A percentile compares a stretch with the other conserved stretches of the same genome.
phyloP scores from a whole-genome alignment of 768 basidiomycete species.

The Rhizopogon vesiculosus region DNA sequence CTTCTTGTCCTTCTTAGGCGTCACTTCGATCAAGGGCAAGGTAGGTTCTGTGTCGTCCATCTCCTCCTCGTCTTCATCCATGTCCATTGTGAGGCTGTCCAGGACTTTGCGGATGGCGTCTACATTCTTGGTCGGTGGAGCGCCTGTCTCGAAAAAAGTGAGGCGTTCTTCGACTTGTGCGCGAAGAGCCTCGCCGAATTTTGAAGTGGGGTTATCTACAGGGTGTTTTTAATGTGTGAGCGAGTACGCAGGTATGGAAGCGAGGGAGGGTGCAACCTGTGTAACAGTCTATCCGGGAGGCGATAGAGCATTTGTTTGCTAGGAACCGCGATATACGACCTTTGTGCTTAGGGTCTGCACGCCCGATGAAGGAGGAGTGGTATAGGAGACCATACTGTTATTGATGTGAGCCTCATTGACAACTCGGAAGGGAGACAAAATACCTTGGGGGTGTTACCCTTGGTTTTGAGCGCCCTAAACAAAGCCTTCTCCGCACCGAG shows the following conservation, averaged over 20 bases:
- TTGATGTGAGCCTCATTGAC: not conserved
- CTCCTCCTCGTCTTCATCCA: conserved; percentile 52
- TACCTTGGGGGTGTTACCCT: conserved; percentile 97
- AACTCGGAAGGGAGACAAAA: not conserved
- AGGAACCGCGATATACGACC: conserved; percentile 98
- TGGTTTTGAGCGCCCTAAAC: conserved; percentile 96
- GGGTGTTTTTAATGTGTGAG: not conserved
- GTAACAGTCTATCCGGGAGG: conserved; percentile 95
- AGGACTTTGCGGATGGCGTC: conserved; percentile 91
- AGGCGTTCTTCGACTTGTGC: conserved; percentile 95
- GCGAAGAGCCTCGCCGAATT: conserved; percentile 92
- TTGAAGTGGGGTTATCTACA: conserved; percentile 79
- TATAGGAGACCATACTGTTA: conserved; percentile 92
- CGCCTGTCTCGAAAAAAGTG: conserved; percentile 89
- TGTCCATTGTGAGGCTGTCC: conserved; percentile 69
- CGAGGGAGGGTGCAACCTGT: conserved; percentile 45
- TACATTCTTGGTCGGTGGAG: conserved; percentile 83
- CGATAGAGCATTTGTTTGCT: conserved; percentile 98
- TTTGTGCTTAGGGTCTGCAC: conserved; percentile 91
- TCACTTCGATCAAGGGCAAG: conserved; percentile 55
- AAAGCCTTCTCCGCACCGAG: conserved; percentile 97
- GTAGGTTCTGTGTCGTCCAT: conserved; percentile 40
- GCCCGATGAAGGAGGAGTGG: conserved; percentile 95
- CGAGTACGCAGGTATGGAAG: not conserved
- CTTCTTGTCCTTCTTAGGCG: conserved; percentile 58